These are phyloP conservation scores for Aspergillus neoniger DNA, from an alignment of 2,329 filamentous ascomycete species.

Conservation along the genomic window DNA sequence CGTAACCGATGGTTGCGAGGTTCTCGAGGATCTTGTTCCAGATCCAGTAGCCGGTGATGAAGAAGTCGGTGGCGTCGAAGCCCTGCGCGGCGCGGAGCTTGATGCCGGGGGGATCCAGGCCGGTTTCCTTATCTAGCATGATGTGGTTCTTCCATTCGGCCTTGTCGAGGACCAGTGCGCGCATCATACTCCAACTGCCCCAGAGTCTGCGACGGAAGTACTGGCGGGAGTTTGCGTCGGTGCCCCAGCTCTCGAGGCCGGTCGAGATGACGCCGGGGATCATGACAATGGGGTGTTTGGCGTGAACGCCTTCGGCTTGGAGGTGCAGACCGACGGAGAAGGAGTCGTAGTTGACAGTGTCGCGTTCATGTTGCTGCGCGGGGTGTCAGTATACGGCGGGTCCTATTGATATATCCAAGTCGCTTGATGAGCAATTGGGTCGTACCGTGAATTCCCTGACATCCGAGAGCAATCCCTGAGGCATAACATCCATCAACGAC, in stretches of 20 bases:
- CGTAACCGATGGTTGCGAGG: constrained; percentile 91
- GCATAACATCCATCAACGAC: constrained; percentile 80
- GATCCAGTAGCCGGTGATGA: constrained; percentile 86
- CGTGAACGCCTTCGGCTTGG: constrained; percentile 74
- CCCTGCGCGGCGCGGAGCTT: constrained; percentile 93
- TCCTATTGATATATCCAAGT: neutral
- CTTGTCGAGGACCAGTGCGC: constrained; percentile 88
- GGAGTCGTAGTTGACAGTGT: constrained; percentile 86
- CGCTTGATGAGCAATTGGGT: neutral
- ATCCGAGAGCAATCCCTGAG: constrained; percentile 81
- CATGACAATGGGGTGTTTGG: constrained; percentile 91
- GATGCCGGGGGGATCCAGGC: constrained; percentile 83
- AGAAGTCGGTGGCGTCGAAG: constrained; percentile 95
- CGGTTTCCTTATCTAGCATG: constrained; percentile 91
- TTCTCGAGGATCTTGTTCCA: constrained; percentile 99
- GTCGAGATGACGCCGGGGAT: constrained; percentile 97
- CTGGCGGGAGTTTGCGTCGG: constrained; percentile 75
- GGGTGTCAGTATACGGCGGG: neutral
- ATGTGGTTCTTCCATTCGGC: constrained; percentile 93
- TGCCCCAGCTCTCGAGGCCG: constrained; percentile 95
- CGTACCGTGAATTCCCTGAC: constrained; percentile 80
- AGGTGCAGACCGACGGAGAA: constrained; percentile 88
- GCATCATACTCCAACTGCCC: constrained; percentile 99
- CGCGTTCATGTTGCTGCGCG: constrained; percentile 73
- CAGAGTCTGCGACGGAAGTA: constrained; percentile 95